Evolutionary conservation across 78 protist genomes (phyloP), one percentile per base, ranked within the genome.

Genomic region (Dictyostelium citrinum): DNA sequence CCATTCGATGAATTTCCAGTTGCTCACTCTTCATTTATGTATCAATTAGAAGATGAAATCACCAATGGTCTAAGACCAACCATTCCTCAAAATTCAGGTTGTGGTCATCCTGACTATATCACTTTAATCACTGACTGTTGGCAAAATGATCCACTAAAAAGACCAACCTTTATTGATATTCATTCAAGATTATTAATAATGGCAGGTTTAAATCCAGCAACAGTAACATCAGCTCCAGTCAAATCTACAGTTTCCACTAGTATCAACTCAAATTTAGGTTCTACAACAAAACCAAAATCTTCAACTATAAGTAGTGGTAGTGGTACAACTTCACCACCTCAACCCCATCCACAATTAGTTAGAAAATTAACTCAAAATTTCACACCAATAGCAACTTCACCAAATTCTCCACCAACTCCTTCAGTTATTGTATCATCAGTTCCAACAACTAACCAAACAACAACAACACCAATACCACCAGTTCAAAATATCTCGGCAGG

Each of bases 1-100:
- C 96, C 96, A 74, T 93, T 83, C 43, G 95, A 84, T 51, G 95
- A 93, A 83, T 86, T 29, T 64, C 95, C 95, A 0, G 90, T 91
- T 6, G 95, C 95, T 37, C 90, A 77, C 22, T 91, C 92, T 14
- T 74, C 81, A 3, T 88, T 88, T 72, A 67, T 88, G 67, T 88
- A 76, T 49, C 95, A 91, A 76, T 45, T 91, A 41, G 95, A 91
- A 58, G 95, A 91, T 81, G 83, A 78, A 29, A 91, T 91, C 43
- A 64, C 68, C 3, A 86, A 83, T 37, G 95, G 95, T 8, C 27
- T 84, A 3, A 82, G 95, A 70, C 95, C 95, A 11, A 60, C 95
- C 16, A 84, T 91, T 22, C 95, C 95, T 74, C n/a, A 81, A 8
- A 22, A n/a, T 29, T n/a, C 85, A 0, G 14, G 9, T 27, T n/a